These are phyloP conservation scores for Xylariomycetidae sp. DNA, from an alignment of 2,329 filamentous ascomycete genomes.

Conservation along the genomic window DNA sequence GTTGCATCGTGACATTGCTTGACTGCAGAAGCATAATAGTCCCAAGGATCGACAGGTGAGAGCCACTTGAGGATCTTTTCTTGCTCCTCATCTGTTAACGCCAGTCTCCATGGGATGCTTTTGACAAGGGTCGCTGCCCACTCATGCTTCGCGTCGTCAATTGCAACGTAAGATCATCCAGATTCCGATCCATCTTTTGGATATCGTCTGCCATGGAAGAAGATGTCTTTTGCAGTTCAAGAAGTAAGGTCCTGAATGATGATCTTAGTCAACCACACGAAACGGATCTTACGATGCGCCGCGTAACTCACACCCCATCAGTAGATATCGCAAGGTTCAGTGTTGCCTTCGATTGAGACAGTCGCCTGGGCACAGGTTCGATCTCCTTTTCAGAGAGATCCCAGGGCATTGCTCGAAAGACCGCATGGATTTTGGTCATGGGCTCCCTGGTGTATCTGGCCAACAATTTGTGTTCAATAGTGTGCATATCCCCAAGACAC, in stretches of 20 bases:
- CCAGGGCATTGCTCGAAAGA: constrained; percentile 4
- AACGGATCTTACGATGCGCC: too few relatives aligned
- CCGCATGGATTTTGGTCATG: constrained; percentile 2
- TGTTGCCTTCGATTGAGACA: constrained; percentile 5
- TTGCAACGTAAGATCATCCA: not conserved
- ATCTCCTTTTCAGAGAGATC: constrained; percentile 4
- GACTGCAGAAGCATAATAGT: constrained; percentile 3
- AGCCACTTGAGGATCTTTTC: constrained; percentile 5
- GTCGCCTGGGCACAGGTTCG: constrained; percentile 3
- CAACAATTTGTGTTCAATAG: not conserved
- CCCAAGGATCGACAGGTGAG: constrained; percentile 5
- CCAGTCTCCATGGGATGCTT: constrained; percentile 2
- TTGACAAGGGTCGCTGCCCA: not conserved
- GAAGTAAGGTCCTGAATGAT: constrained; percentile 4
- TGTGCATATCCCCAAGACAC: constrained; percentile 5
- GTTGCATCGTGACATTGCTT: constrained; percentile 5
- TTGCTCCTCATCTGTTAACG: constrained; percentile 1
- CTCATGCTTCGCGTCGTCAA: not conserved
- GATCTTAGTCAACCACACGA: not conserved
- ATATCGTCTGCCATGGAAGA: constrained; percentile 3
- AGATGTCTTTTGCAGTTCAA: constrained; percentile 5
- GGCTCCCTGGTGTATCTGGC: constrained; percentile 1
- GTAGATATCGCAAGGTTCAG: constrained; percentile 6
- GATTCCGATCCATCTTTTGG: not conserved
- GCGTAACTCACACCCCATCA: constrained; percentile 2